These are phyloP conservation scores for Cyclotella choctawhatcheeana DNA, from an alignment of 108 stramenopile species.

Conservation along the genomic window DNA sequence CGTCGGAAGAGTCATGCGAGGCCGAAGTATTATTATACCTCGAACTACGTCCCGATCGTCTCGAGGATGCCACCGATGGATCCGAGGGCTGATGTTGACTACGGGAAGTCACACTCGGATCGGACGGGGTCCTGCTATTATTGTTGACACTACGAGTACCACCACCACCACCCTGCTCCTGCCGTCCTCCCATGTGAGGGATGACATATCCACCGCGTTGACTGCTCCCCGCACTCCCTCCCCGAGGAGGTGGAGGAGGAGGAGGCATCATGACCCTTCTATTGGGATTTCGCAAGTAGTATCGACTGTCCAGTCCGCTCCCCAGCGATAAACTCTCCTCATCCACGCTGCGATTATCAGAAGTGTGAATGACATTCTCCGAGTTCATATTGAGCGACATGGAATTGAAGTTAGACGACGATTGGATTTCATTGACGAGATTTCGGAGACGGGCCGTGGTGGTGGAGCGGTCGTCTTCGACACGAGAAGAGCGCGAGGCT, in stretches of 20 bases:
- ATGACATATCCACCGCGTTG: slow-evolving; percentile 7
- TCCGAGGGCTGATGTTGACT: background rate
- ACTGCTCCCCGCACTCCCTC: background rate
- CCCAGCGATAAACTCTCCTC: slow-evolving; percentile 13
- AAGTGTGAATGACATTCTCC: background rate
- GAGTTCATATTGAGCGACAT: background rate
- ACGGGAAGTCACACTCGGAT: no score
- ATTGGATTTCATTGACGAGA: slow-evolving; percentile 10
- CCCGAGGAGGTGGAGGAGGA: slow-evolving; percentile 2
- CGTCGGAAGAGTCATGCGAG: background rate
- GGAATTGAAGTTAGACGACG: background rate
- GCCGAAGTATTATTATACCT: background rate
- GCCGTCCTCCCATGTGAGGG: slow-evolving; percentile 7
- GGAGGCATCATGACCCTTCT: background rate
- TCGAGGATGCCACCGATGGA: slow-evolving; percentile 15
- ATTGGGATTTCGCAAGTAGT: background rate
- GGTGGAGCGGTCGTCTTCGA: slow-evolving; percentile 4
- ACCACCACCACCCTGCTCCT: background rate
- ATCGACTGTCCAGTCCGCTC: slow-evolving; percentile 12
- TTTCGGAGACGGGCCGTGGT: slow-evolving; percentile 17
- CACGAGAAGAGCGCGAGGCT: no score
- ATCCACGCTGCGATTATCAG: slow-evolving; percentile 7
- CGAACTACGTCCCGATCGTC: background rate
- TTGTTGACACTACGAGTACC: background rate
- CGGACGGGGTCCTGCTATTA: background rate